phyloP scores from a whole-genome alignment of 2,329 filamentous ascomycete genomes.

The Penicillium psychrosexuale region DNA sequence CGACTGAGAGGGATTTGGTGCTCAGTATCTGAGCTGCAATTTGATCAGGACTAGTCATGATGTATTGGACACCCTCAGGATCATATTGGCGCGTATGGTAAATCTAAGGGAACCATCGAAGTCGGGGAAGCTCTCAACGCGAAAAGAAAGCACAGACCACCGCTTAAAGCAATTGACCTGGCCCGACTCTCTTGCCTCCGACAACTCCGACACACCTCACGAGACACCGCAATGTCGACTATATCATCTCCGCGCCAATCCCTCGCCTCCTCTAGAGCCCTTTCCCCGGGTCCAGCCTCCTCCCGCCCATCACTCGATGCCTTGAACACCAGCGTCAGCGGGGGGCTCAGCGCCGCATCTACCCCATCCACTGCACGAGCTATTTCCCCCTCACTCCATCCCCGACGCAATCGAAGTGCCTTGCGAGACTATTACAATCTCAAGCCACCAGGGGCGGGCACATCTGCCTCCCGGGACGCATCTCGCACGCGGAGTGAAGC shows the following conservation, averaged over 20 bases:
- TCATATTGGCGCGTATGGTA: neutral
- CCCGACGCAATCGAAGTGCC: constrained; percentile 72
- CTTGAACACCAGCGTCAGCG: constrained; percentile 55
- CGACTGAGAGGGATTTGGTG: constrained; percentile 56
- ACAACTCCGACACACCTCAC: neutral
- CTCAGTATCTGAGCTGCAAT: constrained; percentile 55
- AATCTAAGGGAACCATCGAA: neutral
- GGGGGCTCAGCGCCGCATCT: constrained; percentile 44
- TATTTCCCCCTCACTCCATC: constrained; percentile 31
- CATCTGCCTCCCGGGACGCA: constrained; percentile 25
- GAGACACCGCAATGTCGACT: constrained; percentile 50
- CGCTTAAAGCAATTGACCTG: constrained; percentile 23
- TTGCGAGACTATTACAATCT: constrained; percentile 95
- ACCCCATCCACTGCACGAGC: constrained; percentile 43
- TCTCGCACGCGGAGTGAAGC: constrained; percentile 37
- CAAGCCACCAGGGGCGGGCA: constrained; percentile 48
- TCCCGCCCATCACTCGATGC: constrained; percentile 71
- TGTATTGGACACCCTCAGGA: neutral
- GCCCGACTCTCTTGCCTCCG: constrained; percentile 6
- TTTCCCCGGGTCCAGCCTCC: constrained; percentile 63
- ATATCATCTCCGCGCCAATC: constrained; percentile 59
- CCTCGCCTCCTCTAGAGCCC: constrained; percentile 55
- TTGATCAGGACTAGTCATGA: constrained; percentile 32
- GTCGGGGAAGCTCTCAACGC: constrained; percentile 8
- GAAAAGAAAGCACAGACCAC: constrained; percentile 28